Base-by-base conservation (phyloP, 352 stramenopile species). In the Phytophthora vignae region DNA sequence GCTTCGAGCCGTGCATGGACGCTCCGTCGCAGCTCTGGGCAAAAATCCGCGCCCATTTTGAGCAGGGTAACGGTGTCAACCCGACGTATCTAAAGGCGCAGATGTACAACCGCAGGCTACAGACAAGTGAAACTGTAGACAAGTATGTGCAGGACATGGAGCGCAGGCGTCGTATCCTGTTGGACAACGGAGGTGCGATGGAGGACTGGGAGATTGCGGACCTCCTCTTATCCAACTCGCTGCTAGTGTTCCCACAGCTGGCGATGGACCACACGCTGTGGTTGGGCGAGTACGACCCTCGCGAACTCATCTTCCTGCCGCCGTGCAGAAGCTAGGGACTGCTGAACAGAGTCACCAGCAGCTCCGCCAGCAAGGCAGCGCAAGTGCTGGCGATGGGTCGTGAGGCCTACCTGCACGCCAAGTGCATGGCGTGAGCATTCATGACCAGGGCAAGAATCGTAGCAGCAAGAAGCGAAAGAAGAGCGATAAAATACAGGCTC, bases 1-100 rank as follows among this genome's bases (percentile, higher is more conserved):
- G 22, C 22, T 55, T 55, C 49, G 49, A 55, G 49, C 22, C 49
- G 49, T 55, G 22, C 3, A 36, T 38, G 50, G 50, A 56, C 12
- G 50, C 25, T 7, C 50, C 21, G 6, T 22, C 22, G 7, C 21
- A 56, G 25, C 50, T 56, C 17, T 44, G 36, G 11, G 36, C 36
- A 4, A 12, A 44, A 22, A 56, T 56, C 12, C 22, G 50, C 22
- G 22, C 50, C 5, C 50, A 56, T 38, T 40, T 56, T 19, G 50
- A 56, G n/a, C 25, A 15, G 21, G 25, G 50, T 10, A 38, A 36
- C 10, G 22, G 25, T n/a, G 50, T 56, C 21, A 38, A 56, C 4
- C 50, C 50, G 22, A 56, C 50, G 10, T 56, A 38, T 22, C 17
- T 56, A 7, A 38, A 38, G 22, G 49, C 8, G 3, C 21, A 55